Evolutionary conservation across 768 basidiomycete genomes (phyloP).

Genomic region (Lanmaoa rubissima): DNA sequence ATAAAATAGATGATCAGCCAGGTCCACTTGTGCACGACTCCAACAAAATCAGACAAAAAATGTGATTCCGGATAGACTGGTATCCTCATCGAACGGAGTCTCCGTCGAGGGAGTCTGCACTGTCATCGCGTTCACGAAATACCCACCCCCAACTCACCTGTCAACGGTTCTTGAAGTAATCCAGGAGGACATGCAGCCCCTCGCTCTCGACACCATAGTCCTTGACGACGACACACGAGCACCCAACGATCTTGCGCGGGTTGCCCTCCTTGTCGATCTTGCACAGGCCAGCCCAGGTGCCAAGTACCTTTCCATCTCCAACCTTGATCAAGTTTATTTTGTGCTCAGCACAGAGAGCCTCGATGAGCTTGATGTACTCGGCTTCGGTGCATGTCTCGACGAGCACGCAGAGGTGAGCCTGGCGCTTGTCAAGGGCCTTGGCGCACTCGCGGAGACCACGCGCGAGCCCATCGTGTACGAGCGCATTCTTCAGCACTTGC

Average conservation of each 20-base stretch:
- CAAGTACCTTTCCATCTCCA: slow-evolving; percentile 95
- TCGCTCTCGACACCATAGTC: slow-evolving; percentile 95
- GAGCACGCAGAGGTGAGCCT: slow-evolving; percentile 97
- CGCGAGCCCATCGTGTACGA: slow-evolving; percentile 97
- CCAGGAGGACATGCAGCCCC: slow-evolving; percentile 89
- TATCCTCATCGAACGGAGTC: slow-evolving; percentile 62
- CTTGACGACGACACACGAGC: slow-evolving; percentile 95
- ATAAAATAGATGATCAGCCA: slow-evolving; percentile 9
- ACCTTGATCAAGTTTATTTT: slow-evolving; percentile 99
- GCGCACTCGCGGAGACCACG: slow-evolving; percentile 97
- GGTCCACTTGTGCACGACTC: neutral
- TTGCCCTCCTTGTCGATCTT: slow-evolving; percentile 99
- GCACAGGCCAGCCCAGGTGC: slow-evolving; percentile 98
- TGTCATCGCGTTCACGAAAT: slow-evolving; percentile 57
- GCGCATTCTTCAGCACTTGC: slow-evolving; percentile 99
- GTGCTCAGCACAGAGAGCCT: slow-evolving; percentile 98
- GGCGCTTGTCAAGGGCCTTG: slow-evolving; percentile 98
- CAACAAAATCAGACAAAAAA: slow-evolving; percentile 55
- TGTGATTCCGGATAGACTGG: slow-evolving; percentile 30
- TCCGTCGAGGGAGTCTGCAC: slow-evolving; percentile 93
- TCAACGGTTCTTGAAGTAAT: slow-evolving; percentile 92
- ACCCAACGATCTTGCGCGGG: slow-evolving; percentile 92
- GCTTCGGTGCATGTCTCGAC: slow-evolving; percentile 99
- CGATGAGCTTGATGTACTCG: slow-evolving; percentile 99
- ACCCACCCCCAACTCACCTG: slow-evolving; percentile 39